Conservation (phyloP, 73 alveolate species). For the Symbiodinium pilosum region DNA sequence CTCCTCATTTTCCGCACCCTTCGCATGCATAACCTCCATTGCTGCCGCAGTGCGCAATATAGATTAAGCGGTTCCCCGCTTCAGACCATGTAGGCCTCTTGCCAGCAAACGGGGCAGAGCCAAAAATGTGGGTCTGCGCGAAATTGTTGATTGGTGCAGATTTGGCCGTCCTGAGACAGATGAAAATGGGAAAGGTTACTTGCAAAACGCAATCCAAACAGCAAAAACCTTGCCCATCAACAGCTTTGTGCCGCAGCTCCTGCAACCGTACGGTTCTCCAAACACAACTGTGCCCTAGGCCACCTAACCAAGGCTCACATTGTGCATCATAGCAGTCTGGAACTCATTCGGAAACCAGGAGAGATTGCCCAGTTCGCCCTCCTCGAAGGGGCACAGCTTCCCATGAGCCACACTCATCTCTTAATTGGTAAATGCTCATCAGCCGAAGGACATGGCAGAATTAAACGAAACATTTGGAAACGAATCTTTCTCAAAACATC, state of each 20-base stretch:
- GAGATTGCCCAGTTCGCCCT: conserved; percentile 23
- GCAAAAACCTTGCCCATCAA: not conserved
- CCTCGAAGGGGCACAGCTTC: not conserved
- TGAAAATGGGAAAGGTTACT: too few species aligned
- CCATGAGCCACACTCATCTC: not conserved
- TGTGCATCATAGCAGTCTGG: conserved; percentile 37
- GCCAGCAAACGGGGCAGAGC: conserved; percentile 53
- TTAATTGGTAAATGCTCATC: not conserved
- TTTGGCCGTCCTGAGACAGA: not conserved
- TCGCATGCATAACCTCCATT: not conserved
- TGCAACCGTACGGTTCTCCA: too few species aligned
- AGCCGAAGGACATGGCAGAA: not conserved
- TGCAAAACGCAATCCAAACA: not conserved
- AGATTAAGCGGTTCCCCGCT: conserved; percentile 46
- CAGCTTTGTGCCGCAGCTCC: too few species aligned
- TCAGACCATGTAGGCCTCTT: conserved; percentile 56
- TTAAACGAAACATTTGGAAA: not conserved
- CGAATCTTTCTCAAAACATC: too few species aligned
- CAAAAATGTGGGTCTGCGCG: conserved; percentile 58
- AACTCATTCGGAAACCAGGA: conserved; percentile 83
- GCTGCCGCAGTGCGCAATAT: conserved; percentile 38
- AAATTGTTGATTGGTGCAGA: conserved; percentile 10
- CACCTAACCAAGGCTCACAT: not conserved
- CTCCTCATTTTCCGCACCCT: too few species aligned
- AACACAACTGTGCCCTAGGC: not conserved